These are phyloP conservation scores for Candida gigantensis DNA, from an alignment of 1,139 yeast genomes.

Conservation along the genomic window DNA sequence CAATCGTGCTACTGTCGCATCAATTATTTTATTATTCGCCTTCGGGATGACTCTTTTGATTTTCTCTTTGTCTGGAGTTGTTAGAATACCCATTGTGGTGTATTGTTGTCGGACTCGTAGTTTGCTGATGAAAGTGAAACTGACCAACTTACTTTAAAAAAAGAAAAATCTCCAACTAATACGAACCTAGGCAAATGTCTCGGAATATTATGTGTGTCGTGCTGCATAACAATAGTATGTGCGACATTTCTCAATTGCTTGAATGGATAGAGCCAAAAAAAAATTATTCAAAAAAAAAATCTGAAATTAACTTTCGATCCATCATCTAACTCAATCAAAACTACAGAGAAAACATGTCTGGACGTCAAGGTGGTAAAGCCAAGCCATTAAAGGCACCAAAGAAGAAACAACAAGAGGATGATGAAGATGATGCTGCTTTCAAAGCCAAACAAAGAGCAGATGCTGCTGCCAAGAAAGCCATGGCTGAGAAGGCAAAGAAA, in stretches of 20 bases:
- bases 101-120: not conserved
- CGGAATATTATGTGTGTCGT: too few species aligned
- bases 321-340: not conserved
- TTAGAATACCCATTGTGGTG: conserved; percentile 67
- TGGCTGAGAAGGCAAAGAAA: conserved; percentile 83
- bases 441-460: conserved; percentile 94
- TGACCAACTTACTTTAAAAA: too few species aligned
- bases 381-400: conserved; percentile 70
- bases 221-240: not conserved
- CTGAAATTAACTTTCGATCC: not conserved
- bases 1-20: conserved; percentile 86
- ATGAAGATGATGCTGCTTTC: conserved; percentile 87
- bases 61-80: conserved; percentile 77
- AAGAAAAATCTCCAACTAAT: too few species aligned
- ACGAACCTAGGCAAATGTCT: too few species aligned
- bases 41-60: conserved; percentile 88
- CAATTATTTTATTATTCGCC: conserved; percentile 81
- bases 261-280: not conserved
- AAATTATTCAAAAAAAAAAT: conserved; percentile 1
- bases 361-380: conserved; percentile 76
- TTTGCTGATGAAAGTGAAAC: not conserved
- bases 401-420: conserved; percentile 70
- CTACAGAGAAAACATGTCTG: conserved; percentile 48
- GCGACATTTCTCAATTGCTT: not conserved
- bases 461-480: conserved; percentile 86